phyloP scores from a whole-genome alignment of 257 asterid species.

The Leptodermis oblonga region DNA sequence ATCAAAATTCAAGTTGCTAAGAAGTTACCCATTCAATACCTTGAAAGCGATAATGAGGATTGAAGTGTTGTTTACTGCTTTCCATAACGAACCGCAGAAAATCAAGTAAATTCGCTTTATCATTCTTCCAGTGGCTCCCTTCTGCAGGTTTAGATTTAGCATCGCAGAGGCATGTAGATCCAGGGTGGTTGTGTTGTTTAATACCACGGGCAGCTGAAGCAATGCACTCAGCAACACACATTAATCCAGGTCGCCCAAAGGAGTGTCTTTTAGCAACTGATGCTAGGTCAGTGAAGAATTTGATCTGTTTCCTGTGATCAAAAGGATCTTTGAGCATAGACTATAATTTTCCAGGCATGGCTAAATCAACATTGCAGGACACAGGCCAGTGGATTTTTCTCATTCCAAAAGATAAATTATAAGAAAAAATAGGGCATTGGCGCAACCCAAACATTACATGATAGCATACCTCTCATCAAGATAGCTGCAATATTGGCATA shows the following conservation, averaged over 20 bases:
- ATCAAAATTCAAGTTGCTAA: not conserved
- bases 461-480: conserved; percentile 57
- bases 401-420: not conserved
- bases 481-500: conserved; percentile 50
- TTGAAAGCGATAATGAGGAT: conserved; percentile 69
- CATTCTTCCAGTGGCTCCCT: conserved; percentile 29
- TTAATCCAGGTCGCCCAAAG: conserved; percentile 88
- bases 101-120: conserved; percentile 60
- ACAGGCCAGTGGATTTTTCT: not conserved
- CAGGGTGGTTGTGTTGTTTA: conserved; percentile 28
- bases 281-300: conserved; percentile 60
- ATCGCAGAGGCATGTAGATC: conserved; percentile 19
- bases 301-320: conserved; percentile 50
- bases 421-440: not conserved
- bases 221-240: conserved; percentile 84
- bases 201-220: conserved; percentile 66
- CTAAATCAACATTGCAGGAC: not conserved
- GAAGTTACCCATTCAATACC: conserved; percentile 39
- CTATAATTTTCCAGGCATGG: conserved; percentile 1
- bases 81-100: conserved; percentile 65
- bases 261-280: conserved; percentile 55
- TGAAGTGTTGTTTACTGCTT: conserved; percentile 84
- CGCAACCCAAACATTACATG: not conserved
- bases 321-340: conserved; percentile 11
- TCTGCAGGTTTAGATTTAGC: conserved; percentile 33